phyloP scores from a whole-genome alignment of 2,329 filamentous ascomycete species.

The Rhinocladiella similis region DNA sequence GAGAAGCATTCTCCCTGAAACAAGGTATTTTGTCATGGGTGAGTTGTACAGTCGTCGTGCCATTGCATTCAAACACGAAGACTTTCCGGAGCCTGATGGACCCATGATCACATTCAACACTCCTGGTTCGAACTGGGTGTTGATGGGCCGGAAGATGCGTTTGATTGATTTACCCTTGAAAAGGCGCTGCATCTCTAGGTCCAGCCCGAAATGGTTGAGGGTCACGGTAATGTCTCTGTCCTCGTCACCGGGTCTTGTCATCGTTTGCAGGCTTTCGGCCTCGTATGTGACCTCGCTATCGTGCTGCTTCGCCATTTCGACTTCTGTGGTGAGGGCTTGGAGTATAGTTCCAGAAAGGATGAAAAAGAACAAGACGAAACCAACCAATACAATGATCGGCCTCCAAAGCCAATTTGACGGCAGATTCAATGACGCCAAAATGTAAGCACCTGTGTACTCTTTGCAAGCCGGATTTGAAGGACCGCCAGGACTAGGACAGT shows the following conservation, averaged over 20 bases:
- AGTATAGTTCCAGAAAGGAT: conserved; percentile 61
- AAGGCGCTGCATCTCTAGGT: conserved; percentile 4
- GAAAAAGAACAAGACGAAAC: conserved; percentile 65
- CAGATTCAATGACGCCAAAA: conserved; percentile 69
- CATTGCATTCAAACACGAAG: conserved; percentile 72
- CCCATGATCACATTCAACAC: conserved; percentile 77
- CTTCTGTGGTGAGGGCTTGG: conserved; percentile 65
- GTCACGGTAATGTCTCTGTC: conserved; percentile 62
- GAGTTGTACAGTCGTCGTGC: conserved; percentile 65
- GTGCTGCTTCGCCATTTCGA: conserved; percentile 66
- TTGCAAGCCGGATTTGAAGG: conserved; percentile 64
- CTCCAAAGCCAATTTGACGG: conserved; percentile 63
- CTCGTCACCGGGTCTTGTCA: conserved; percentile 57
- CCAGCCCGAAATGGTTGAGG: conserved; percentile 64
- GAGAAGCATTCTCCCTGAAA: conserved; percentile 65
- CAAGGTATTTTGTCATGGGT: conserved; percentile 61
- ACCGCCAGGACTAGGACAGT: conserved; percentile 66
- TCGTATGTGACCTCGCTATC: conserved; percentile 53
- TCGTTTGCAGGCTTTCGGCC: conserved; percentile 59
- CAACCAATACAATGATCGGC: conserved; percentile 63
- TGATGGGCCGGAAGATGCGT: conserved; percentile 66
- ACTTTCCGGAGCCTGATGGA: conserved; percentile 75
- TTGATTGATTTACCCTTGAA: conserved; percentile 10
- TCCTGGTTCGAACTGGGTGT: conserved; percentile 66
- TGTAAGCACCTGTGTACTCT: conserved; percentile 68